phyloP scores from a whole-genome alignment of 805 yeast species.

The Danielia oregonensis region DNA sequence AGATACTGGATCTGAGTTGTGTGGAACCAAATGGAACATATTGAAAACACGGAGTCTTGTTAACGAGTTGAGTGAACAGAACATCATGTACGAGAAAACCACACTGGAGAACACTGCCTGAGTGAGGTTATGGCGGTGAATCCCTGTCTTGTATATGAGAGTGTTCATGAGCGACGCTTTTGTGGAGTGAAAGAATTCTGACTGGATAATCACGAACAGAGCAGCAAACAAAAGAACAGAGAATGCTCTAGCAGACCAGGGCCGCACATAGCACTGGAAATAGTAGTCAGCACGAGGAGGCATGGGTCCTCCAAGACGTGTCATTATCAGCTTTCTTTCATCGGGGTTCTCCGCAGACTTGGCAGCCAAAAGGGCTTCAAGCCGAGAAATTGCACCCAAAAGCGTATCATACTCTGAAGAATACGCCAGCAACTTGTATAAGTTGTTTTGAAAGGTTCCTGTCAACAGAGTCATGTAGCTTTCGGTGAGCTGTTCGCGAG shows the following conservation, averaged over 20 bases:
- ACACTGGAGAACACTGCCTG: constrained; percentile 40
- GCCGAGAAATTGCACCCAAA: constrained; percentile 36
- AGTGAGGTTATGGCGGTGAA: constrained; percentile 14
- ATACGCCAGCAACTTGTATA: constrained; percentile 50
- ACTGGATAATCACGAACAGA: constrained; percentile 59
- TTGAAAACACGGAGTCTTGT: constrained; percentile 68
- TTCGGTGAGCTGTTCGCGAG: constrained; percentile 34
- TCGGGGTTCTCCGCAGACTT: constrained; percentile 14
- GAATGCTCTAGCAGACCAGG: constrained; percentile 40
- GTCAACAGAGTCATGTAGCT: constrained; percentile 50
- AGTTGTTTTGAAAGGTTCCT: constrained; percentile 47
- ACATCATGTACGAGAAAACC: constrained; percentile 59
- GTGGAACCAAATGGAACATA: constrained; percentile 69
- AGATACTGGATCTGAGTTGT: constrained; percentile 69
- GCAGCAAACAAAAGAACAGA: constrained; percentile 41
- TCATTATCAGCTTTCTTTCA: constrained; percentile 12
- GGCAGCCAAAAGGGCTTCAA: constrained; percentile 13
- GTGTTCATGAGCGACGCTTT: constrained; percentile 56
- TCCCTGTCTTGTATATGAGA: constrained; percentile 33
- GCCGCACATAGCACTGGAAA: constrained; percentile 40
- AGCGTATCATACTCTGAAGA: constrained; percentile 54
- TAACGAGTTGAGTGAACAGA: constrained; percentile 62
- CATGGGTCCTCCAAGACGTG: constrained; percentile 1
- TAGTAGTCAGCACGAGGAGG: constrained; percentile 15
- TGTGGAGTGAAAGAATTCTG: constrained; percentile 74